Percentiles rank a stretch among this genome's conserved stretches.
Evolutionary conservation across 768 basidiomycete species (phyloP).

Genomic region (Leucosporidium scottii): DNA sequence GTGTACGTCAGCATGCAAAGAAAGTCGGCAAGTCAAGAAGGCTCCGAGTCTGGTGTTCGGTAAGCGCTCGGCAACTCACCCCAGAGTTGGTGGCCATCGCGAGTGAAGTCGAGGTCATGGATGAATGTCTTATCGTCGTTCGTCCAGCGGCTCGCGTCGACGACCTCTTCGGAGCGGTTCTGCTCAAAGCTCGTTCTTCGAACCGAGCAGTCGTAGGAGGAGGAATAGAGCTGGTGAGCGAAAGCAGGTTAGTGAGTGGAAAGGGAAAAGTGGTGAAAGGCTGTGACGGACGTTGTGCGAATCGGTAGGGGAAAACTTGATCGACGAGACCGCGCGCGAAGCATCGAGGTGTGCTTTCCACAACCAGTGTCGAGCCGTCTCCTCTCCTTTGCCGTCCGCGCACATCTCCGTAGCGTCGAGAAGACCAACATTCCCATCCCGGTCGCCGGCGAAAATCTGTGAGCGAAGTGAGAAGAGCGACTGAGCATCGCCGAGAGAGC

Average conservation of each 20-base stretch:
- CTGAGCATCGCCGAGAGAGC: no score
- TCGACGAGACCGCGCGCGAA: slow-evolving; percentile 39
- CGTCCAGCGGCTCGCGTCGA: slow-evolving; percentile 34
- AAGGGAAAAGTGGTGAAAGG: not conserved
- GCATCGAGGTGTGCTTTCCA: slow-evolving; percentile 43
- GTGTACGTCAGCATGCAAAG: no score
- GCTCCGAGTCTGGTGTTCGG: no score
- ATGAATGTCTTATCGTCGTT: slow-evolving; percentile 42
- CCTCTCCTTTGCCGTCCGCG: slow-evolving; percentile 21
- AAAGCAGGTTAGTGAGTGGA: not conserved
- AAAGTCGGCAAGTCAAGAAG: no score
- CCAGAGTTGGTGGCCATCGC: slow-evolving; percentile 39
- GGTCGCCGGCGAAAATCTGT: slow-evolving; percentile 23
- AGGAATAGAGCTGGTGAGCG: slow-evolving; percentile 40
- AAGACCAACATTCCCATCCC: slow-evolving; percentile 31
- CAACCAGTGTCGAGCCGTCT: slow-evolving; percentile 30
- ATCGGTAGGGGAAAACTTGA: slow-evolving; percentile 43
- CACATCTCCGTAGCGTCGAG: slow-evolving; percentile 40
- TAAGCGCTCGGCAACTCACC: slow-evolving; percentile 27
- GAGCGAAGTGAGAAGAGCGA: no score
- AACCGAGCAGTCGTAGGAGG: slow-evolving; percentile 46
- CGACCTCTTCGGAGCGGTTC: slow-evolving; percentile 41
- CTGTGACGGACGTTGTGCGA: slow-evolving; percentile 38
- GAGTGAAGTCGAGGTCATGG: slow-evolving; percentile 44
- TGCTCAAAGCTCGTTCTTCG: slow-evolving; percentile 42